Percentiles rank a stretch among this genome's conserved stretches.
Evolutionary conservation across 2,329 filamentous ascomycete species (phyloP).

Genomic region (Tolypocladium ovalisporum): DNA sequence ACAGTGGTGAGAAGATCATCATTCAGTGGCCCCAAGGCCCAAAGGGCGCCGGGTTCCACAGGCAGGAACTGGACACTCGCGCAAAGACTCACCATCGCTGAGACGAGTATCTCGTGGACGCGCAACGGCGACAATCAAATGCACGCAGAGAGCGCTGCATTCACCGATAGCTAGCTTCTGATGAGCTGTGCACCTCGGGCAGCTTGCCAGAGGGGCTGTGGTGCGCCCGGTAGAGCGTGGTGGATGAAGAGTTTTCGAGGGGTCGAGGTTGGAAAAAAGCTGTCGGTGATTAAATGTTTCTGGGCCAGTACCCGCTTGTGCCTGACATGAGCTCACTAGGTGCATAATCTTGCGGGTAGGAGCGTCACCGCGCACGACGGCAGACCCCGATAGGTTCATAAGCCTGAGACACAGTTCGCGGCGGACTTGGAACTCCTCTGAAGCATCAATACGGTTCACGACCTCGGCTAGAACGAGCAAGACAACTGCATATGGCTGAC

Average conservation of each 20-base stretch:
- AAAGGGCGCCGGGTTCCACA: neutral
- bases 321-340: neutral
- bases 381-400: neutral
- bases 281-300: neutral
- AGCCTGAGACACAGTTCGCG: too few species aligned
- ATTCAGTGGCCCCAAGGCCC: constrained; percentile 15
- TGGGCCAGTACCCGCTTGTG: neutral
- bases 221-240: neutral
- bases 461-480: neutral
- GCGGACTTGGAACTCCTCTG: neutral
- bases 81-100: neutral
- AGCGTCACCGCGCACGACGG: neutral
- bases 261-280: neutral
- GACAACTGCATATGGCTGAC: constrained; percentile 52
- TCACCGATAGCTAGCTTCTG: neutral
- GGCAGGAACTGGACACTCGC: neutral
- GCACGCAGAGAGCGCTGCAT: neutral
- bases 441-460: neutral
- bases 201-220: neutral
- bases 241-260: neutral
- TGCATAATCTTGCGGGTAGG: neutral
- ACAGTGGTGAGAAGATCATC: constrained; percentile 49
- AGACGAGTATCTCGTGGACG: neutral
- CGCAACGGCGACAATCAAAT: neutral
- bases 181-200: neutral